Evolutionary conservation across 2,329 filamentous ascomycete species (phyloP).

Genomic region (Ascosphaera pollenicola): DNA sequence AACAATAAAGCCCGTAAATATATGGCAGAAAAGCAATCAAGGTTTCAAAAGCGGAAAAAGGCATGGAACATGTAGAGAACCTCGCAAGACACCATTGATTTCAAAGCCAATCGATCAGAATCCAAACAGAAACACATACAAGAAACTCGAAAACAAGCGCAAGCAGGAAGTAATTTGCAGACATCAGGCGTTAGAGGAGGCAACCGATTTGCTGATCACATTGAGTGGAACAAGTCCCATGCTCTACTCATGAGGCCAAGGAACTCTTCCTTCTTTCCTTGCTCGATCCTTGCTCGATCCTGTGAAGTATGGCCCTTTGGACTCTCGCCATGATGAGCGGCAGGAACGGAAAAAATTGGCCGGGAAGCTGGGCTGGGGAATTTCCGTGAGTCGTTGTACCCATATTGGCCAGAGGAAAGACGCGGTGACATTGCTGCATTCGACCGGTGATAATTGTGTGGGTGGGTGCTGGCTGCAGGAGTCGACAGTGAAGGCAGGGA

Average conservation of each 20-base stretch:
- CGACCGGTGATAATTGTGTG: neutral
- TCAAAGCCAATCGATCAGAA: too few species aligned
- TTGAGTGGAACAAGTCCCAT: slow-evolving; percentile 96
- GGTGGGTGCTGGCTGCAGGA: neutral
- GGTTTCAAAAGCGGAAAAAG: too few species aligned
- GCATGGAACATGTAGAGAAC: too few species aligned
- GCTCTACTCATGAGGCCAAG: slow-evolving; percentile 65
- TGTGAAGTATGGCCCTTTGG: slow-evolving; percentile 50
- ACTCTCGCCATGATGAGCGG: slow-evolving; percentile 14
- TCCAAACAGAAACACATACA: too few species aligned
- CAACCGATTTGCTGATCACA: slow-evolving; percentile 9
- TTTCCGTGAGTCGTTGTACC: neutral
- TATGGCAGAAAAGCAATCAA: too few species aligned
- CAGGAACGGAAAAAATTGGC: slow-evolving; percentile 1
- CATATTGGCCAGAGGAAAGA: slow-evolving; percentile 4
- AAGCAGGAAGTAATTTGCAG: too few species aligned
- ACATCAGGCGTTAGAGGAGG: too few species aligned
- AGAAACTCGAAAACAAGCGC: too few species aligned
- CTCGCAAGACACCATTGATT: too few species aligned
- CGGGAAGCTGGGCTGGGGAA: neutral
- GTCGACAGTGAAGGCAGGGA: neutral
- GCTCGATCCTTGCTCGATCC: slow-evolving; percentile 63
- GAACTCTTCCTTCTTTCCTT: slow-evolving; percentile 84
- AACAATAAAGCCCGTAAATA: too few species aligned
- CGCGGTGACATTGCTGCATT: slow-evolving; percentile 16